phyloP scores from a whole-genome alignment of 305 asterid genomes.

The Withania somnifera region DNA sequence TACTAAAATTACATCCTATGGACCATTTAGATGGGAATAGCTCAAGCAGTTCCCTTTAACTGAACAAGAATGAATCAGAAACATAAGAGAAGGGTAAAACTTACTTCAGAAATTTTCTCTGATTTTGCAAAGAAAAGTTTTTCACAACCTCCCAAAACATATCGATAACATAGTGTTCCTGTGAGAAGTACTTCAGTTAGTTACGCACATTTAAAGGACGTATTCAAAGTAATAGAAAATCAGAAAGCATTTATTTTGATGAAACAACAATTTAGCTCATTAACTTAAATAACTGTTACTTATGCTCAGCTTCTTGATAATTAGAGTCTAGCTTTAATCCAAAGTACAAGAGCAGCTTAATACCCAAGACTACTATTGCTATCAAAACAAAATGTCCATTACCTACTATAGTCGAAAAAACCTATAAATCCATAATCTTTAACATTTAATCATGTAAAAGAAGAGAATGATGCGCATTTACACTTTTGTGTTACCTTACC shows the following conservation, averaged over 20 bases:
- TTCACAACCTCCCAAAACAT: slow-evolving; percentile 92
- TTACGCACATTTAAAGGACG: slow-evolving; percentile 2
- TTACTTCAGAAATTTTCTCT: slow-evolving; percentile 81
- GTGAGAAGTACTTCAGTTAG: slow-evolving; percentile 24
- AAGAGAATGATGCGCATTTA: neutral
- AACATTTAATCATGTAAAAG: neutral
- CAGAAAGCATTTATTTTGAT: neutral
- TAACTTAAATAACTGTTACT: neutral
- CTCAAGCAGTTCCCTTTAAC: neutral
- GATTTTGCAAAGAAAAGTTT: slow-evolving; percentile 62
- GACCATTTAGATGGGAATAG: neutral
- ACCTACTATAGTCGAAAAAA: neutral
- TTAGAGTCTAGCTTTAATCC: neutral
- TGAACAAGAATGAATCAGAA: neutral
- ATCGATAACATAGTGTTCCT: slow-evolving; percentile 88
- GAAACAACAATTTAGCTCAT: neutral
- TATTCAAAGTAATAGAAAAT: neutral
- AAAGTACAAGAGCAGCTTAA: neutral
- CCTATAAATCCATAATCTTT: neutral
- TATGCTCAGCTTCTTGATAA: neutral
- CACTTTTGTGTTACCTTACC: too few species aligned
- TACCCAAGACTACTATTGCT: neutral
- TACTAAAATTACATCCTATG: neutral
- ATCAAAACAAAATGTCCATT: neutral
- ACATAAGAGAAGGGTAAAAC: slow-evolving; percentile 16